Conservation (phyloP, 805 yeast genomes). For the Teunomyces pallodes region DNA sequence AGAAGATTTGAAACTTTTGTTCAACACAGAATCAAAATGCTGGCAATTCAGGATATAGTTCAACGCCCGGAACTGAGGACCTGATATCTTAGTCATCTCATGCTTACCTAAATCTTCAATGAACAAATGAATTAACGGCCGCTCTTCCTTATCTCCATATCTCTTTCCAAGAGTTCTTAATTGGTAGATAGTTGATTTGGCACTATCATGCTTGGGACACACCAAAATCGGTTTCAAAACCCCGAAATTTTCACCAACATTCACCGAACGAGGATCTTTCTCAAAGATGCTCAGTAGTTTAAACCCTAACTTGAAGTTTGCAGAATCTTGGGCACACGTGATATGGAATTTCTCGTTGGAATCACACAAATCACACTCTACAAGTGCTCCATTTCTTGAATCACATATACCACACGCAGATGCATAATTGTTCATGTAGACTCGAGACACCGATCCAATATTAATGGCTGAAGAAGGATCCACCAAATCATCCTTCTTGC, state of each 20-base stretch:
- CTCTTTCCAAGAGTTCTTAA: slow-evolving; percentile 32
- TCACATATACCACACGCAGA: slow-evolving; percentile 46
- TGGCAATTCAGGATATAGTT: slow-evolving; percentile 24
- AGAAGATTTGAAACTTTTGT: not conserved
- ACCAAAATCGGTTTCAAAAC: slow-evolving; percentile 41
- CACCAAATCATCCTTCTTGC: slow-evolving; percentile 27
- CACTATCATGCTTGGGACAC: slow-evolving; percentile 40
- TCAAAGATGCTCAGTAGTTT: slow-evolving; percentile 23
- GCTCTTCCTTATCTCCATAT: slow-evolving; percentile 23
- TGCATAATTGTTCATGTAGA: slow-evolving; percentile 26
- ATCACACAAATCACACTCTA: slow-evolving; percentile 47
- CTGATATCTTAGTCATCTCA: slow-evolving; percentile 17
- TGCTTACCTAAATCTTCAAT: slow-evolving; percentile 31
- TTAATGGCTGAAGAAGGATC: slow-evolving; percentile 15
- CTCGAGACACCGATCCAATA: slow-evolving; percentile 28
- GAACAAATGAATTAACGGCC: slow-evolving; percentile 41
- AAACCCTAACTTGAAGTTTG: slow-evolving; percentile 54
- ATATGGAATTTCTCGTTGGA: slow-evolving; percentile 38
- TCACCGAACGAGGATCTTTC: slow-evolving; percentile 13
- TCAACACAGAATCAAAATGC: slow-evolving; percentile 9
- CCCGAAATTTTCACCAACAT: slow-evolving; percentile 32
- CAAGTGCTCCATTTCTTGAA: slow-evolving; percentile 48
- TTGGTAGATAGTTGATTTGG: slow-evolving; percentile 17
- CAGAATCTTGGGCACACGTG: slow-evolving; percentile 56
- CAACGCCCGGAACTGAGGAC: slow-evolving; percentile 32